phyloP scores from a whole-genome alignment of 2,329 filamentous ascomycete species.

The Fusarium graminum region DNA sequence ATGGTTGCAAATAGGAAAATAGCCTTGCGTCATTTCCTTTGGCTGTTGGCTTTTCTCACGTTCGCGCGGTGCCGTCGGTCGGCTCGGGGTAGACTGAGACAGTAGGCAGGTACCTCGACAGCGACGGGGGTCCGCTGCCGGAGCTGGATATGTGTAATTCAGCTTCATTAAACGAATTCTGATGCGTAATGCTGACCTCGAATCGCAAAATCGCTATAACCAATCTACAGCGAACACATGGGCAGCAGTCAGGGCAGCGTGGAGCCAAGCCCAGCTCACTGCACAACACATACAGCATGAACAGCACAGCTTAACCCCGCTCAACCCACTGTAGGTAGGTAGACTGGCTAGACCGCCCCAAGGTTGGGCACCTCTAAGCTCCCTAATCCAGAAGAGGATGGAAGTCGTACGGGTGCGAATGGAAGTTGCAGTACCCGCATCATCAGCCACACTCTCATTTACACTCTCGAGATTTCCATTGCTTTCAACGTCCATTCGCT shows the following conservation, averaged over 20 bases:
- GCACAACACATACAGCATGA: constrained; percentile 26
- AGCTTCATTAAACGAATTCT: constrained; percentile 13
- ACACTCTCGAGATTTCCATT: constrained; percentile 21
- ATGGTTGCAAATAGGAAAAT: constrained; percentile 22
- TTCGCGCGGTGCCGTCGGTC: constrained; percentile 7
- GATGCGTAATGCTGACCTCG: constrained; percentile 22
- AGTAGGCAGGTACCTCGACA: background rate
- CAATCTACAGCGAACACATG: constrained; percentile 13
- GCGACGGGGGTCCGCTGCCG: constrained; percentile 24
- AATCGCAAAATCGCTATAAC: constrained; percentile 24
- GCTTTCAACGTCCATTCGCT: constrained; percentile 30
- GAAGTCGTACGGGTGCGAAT: constrained; percentile 2
- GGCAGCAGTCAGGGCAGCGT: no score
- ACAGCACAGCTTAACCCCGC: constrained; percentile 36
- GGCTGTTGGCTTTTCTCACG: constrained; percentile 13
- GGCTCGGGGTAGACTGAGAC: constrained; percentile 16
- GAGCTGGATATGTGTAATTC: constrained; percentile 24
- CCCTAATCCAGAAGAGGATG: constrained; percentile 22
- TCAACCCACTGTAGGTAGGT: constrained; percentile 20
- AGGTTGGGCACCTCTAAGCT: constrained; percentile 37
- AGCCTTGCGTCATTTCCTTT: constrained; percentile 50
- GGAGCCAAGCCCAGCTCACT: constrained; percentile 6
- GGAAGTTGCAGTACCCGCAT: constrained; percentile 43
- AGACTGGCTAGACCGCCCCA: constrained; percentile 33
- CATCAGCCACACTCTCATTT: constrained; percentile 46